Percentiles rank a stretch among this genome's conserved stretches.
These are phyloP conservation scores for Neonectria faginata DNA, from an alignment of 2,329 filamentous ascomycete genomes.

Conservation along the genomic window DNA sequence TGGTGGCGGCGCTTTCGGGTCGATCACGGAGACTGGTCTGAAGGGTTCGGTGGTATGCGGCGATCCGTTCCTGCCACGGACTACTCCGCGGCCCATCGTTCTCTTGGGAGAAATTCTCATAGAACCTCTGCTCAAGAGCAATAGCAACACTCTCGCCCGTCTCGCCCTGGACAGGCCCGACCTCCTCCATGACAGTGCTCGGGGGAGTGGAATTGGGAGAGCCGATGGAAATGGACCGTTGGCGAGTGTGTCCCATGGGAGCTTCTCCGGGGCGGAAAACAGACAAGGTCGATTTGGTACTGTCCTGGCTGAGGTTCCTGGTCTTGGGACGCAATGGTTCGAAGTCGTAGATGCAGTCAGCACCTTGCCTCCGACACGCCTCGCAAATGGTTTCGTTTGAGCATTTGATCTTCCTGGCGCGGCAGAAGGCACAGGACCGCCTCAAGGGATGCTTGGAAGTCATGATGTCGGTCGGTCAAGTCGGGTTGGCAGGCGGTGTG, in stretches of 20 bases:
- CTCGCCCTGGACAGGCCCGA: constrained; percentile 24
- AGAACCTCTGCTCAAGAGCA: constrained; percentile 48
- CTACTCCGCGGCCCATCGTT: constrained; percentile 26
- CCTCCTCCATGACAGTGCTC: constrained; percentile 39
- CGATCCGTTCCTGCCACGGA: constrained; percentile 40
- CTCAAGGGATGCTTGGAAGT: constrained; percentile 49
- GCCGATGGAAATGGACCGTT: constrained; percentile 42
- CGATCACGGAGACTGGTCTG: constrained; percentile 28
- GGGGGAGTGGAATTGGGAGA: constrained; percentile 44
- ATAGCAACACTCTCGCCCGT: constrained; percentile 45
- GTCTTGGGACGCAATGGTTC: constrained; percentile 48
- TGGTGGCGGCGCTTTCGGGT: constrained; percentile 31
- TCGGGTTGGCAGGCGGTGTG: constrained; percentile 7
- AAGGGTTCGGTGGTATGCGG: constrained; percentile 33
- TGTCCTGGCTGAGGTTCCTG: constrained; percentile 46
- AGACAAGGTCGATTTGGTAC: constrained; percentile 33
- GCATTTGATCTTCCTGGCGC: constrained; percentile 55
- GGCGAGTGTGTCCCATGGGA: constrained; percentile 37
- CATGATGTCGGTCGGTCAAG: constrained; percentile 37
- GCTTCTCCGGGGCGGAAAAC: constrained; percentile 30
- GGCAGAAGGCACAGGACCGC: constrained; percentile 52
- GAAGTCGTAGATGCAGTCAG: constrained; percentile 55
- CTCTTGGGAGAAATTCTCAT: constrained; percentile 44
- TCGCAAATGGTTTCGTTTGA: constrained; percentile 54
- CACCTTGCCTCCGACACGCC: constrained; percentile 51